Conservation (phyloP, 1,284 basidiomycete genomes). For the Pascua guehoae region DNA sequence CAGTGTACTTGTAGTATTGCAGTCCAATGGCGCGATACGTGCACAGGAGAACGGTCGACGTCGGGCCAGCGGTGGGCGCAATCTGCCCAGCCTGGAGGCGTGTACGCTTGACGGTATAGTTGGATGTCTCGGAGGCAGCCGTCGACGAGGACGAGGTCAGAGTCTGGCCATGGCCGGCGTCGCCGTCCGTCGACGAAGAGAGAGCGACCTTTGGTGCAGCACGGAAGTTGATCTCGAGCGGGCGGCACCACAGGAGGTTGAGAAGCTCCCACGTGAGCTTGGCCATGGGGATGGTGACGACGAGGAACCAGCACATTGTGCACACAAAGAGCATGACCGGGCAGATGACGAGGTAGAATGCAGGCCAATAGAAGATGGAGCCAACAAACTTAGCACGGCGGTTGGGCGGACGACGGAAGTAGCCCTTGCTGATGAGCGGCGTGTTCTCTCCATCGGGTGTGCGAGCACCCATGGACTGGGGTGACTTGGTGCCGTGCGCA, state of each 20-base stretch:
- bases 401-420: conserved; percentile 35
- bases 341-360: conserved; percentile 71
- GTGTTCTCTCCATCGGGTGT: conserved; percentile 24
- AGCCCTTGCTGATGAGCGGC: conserved; percentile 28
- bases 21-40: conserved; percentile 86
- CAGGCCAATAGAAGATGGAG: conserved; percentile 71
- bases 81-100: conserved; percentile 66
- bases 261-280: conserved; percentile 92
- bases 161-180: conserved; percentile 1
- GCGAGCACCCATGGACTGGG: neutral
- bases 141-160: conserved; percentile 7
- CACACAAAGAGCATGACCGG: conserved; percentile 85
- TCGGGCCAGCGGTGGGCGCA: conserved; percentile 65
- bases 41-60: conserved; percentile 86
- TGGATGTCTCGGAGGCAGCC: conserved; percentile 18
- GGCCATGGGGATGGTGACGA: conserved; percentile 97
- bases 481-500: conserved; percentile 25
- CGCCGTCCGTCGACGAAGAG: conserved; percentile 9
- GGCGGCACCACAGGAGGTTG: conserved; percentile 73
- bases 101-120: conserved; percentile 59
- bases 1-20: conserved; percentile 98
- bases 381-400: conserved; percentile 50
- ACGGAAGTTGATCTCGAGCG: conserved; percentile 87
- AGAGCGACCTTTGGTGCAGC: conserved; percentile 44
- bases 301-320: conserved; percentile 84